phyloP scores from a whole-genome alignment of 2,329 filamentous ascomycete species.

The Botrytis deweyae region DNA sequence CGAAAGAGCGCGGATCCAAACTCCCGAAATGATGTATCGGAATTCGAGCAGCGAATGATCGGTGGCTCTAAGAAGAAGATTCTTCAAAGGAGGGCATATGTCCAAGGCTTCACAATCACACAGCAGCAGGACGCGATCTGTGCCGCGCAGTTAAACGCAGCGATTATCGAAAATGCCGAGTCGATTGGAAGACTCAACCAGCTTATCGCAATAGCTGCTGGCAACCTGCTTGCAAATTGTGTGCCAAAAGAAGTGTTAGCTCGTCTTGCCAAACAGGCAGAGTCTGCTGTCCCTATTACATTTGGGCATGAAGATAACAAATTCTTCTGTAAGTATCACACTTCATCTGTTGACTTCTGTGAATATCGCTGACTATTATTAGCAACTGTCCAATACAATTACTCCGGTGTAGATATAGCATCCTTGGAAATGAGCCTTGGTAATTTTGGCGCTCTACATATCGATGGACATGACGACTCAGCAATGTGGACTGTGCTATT shows the following conservation, averaged over 20 bases:
- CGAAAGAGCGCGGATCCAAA: background rate
- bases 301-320: background rate
- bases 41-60: background rate
- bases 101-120: background rate
- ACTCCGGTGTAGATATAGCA: background rate
- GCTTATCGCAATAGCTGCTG: background rate
- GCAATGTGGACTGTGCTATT: background rate
- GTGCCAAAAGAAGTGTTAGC: background rate
- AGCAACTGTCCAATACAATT: slow-evolving; percentile 6
- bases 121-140: background rate
- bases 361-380: background rate
- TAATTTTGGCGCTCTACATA: background rate
- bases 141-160: background rate
- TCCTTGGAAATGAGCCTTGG: background rate
- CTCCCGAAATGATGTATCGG: background rate
- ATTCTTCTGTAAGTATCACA: background rate
- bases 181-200: background rate
- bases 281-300: background rate
- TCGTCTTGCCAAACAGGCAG: background rate
- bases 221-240: background rate
- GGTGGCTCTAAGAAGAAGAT: background rate
- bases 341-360: no score
- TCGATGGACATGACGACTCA: background rate
- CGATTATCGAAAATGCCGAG: background rate
- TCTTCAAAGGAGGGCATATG: background rate